Conservation (phyloP, 73 alveolate species). For the Breviolum minutum region DNA sequence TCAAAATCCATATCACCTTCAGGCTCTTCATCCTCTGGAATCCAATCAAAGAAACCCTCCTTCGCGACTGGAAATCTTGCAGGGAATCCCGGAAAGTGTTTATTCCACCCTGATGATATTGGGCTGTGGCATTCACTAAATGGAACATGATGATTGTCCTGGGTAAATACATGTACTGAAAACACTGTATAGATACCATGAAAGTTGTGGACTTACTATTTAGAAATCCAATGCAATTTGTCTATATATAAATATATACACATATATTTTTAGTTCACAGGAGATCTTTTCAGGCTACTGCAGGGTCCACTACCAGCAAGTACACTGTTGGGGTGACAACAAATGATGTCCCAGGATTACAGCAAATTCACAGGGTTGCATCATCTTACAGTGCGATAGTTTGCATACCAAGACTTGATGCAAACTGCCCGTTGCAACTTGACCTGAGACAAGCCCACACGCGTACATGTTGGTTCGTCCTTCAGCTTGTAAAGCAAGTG, state of each 20-base stretch:
- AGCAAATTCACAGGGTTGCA: no score
- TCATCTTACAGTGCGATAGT: no score
- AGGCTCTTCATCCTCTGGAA: not conserved
- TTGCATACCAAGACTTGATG: no score
- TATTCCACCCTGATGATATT: no score
- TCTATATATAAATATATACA: not conserved
- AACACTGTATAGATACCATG: not conserved
- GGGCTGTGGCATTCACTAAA: no score
- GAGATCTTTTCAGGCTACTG: not conserved
- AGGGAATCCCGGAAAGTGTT: no score
- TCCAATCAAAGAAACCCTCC: constrained; percentile 44
- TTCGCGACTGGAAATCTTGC: not conserved
- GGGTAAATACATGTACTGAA: not conserved
- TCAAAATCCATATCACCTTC: constrained; percentile 5
- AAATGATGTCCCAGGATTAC: not conserved
- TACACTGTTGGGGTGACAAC: not conserved
- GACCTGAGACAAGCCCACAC: not conserved
- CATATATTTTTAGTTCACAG: not conserved
- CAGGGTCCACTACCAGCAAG: no score
- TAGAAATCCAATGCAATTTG: no score
- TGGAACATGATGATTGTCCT: no score
- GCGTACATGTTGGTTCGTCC: not conserved
- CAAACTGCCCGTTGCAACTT: no score
- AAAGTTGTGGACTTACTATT: no score
- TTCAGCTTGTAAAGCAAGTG: constrained; percentile 26